A percentile compares a stretch with the other conserved stretches of the same genome.
Conservation (phyloP, 108 stramenopile species). For the Hondaea fermentalgiana region DNA sequence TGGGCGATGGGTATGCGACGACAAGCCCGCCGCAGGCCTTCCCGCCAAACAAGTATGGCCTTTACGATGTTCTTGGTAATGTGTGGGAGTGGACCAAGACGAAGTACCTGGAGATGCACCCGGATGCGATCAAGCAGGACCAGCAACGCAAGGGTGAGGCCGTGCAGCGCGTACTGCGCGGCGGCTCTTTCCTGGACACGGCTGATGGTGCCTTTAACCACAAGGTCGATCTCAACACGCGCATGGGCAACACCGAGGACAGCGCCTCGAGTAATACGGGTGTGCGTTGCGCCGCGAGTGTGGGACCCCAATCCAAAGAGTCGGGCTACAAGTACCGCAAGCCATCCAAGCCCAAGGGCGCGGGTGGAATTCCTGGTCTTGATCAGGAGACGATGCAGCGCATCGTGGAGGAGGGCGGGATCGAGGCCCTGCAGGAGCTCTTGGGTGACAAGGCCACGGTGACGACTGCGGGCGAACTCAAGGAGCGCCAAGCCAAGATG, state of each 20-base stretch:
- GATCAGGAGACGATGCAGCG: neutral
- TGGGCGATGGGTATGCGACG: constrained; percentile 71
- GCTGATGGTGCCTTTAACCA: constrained; percentile 71
- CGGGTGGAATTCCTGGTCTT: neutral
- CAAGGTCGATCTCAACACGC: constrained; percentile 33
- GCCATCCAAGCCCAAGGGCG: neutral
- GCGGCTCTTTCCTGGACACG: constrained; percentile 73
- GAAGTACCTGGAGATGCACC: neutral
- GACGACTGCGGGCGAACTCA: neutral
- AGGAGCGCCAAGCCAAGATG: neutral
- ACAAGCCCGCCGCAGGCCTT: constrained; percentile 69
- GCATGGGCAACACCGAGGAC: constrained; percentile 27
- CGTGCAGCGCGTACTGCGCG: constrained; percentile 71
- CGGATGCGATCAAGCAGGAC: neutral
- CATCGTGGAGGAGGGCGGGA: neutral
- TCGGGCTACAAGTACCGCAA: neutral
- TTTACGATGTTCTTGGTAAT: constrained; percentile 82
- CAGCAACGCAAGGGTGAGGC: constrained; percentile 61
- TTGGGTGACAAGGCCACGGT: constrained; percentile 7
- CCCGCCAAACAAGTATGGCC: constrained; percentile 66
- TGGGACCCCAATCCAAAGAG: neutral
- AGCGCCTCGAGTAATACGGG: constrained; percentile 28
- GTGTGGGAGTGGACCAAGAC: constrained; percentile 75
- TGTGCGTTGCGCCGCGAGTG: constrained; percentile 18
- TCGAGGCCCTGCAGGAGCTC: neutral